Percentiles rank a stretch among this genome's conserved stretches.
Evolutionary conservation across 164 flowering plant genomes (phyloP).

Genomic region (Annona squamosa): DNA sequence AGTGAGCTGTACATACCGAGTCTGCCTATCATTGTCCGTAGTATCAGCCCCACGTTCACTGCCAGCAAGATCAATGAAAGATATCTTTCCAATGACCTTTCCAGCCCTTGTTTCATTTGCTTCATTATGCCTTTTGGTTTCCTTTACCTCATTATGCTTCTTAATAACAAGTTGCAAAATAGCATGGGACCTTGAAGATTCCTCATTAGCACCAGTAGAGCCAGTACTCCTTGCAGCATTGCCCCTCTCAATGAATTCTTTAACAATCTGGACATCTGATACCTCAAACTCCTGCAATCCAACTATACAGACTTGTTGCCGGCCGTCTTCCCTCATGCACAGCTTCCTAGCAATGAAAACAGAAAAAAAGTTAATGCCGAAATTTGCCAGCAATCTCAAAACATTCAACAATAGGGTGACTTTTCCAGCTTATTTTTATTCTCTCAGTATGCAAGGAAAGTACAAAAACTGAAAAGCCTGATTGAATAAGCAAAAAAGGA

Average conservation of each 20-base stretch:
- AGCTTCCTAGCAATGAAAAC: constrained; percentile 61
- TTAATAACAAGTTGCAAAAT: constrained; percentile 85
- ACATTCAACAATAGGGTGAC: neutral
- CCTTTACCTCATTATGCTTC: constrained; percentile 77
- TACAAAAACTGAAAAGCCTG: too few species aligned
- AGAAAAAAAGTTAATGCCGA: neutral
- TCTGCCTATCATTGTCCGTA: constrained; percentile 94
- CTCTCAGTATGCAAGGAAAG: too few species aligned
- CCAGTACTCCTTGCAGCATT: constrained; percentile 97
- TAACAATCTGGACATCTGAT: constrained; percentile 89
- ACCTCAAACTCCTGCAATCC: constrained; percentile 99
- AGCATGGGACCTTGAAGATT: constrained; percentile 98
- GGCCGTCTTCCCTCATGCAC: constrained; percentile 98
- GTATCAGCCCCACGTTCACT: constrained; percentile 99
- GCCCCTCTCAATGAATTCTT: constrained; percentile 91
- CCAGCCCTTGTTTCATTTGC: constrained; percentile 58
- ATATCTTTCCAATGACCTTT: constrained; percentile 87
- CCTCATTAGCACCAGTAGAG: constrained; percentile 99
- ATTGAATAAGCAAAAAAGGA: too few species aligned
- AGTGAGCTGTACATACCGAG: constrained; percentile 41
- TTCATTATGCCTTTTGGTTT: constrained; percentile 62
- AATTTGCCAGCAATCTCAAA: neutral
- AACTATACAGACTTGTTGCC: constrained; percentile 98
- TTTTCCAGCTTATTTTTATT: too few species aligned
- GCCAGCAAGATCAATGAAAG: constrained; percentile 98